Percentiles rank a stretch among this genome's conserved stretches.
Conservation (phyloP, 2,329 filamentous ascomycete genomes). For the Sclerotinia trifoliorum region DNA sequence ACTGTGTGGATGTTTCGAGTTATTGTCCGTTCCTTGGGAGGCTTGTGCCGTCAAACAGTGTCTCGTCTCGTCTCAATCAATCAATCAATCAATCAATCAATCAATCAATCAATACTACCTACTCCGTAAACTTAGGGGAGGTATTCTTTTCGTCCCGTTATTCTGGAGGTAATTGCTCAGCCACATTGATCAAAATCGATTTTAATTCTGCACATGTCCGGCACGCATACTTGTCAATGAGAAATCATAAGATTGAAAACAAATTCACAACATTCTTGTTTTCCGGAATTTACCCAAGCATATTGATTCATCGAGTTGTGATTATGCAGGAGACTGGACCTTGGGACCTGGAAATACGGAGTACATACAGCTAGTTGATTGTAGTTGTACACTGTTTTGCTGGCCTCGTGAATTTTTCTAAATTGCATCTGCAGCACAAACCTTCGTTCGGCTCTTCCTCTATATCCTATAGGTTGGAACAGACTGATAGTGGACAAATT, state of each 20-base stretch:
- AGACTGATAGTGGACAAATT: background rate
- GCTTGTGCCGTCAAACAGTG: background rate
- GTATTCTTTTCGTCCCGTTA: background rate
- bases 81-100: too few species aligned
- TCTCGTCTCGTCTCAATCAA: conserved; percentile 1
- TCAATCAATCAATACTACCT: too few species aligned
- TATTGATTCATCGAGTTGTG: background rate
- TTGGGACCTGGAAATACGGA: background rate
- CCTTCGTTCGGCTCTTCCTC: background rate
- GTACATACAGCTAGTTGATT: too few species aligned
- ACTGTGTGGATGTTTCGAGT: background rate
- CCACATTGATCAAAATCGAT: conserved; percentile 6
- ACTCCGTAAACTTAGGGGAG: background rate
- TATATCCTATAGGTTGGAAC: background rate
- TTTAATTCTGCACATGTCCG: background rate
- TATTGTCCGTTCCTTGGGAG: background rate
- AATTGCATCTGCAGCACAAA: background rate
- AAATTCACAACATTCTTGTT: background rate
- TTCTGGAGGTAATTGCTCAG: conserved; percentile 3
- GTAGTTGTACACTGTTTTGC: background rate
- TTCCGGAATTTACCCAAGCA: background rate
- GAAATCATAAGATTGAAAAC: background rate
- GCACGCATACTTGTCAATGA: background rate
- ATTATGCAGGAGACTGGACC: background rate
- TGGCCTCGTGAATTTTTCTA: background rate